These are phyloP conservation scores for Stagonosporopsis rhizophila DNA, from an alignment of 2,329 filamentous ascomycete species.

Conservation along the genomic window DNA sequence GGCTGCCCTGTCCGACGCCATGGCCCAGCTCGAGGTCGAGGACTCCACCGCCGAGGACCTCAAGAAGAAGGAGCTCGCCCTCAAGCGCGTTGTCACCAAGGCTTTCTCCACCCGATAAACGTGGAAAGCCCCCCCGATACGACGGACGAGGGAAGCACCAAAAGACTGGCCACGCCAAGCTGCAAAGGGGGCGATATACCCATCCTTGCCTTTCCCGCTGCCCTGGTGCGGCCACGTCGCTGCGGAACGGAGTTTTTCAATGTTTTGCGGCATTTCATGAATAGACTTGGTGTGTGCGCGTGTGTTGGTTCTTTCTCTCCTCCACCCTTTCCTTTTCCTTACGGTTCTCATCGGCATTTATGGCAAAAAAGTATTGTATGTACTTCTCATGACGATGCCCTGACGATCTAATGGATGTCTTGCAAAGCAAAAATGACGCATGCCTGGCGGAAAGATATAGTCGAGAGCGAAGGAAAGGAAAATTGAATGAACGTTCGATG, in stretches of 20 bases:
- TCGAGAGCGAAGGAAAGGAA: conserved; percentile 22
- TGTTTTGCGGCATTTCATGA: conserved; percentile 43
- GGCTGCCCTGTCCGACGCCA: conserved; percentile 93
- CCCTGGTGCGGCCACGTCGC: conserved; percentile 22
- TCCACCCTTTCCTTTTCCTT: conserved; percentile 28
- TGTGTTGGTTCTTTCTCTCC: conserved; percentile 33
- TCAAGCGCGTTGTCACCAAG: conserved; percentile 99
- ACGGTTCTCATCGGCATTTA: conserved; percentile 34
- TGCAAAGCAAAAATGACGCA: conserved; percentile 25
- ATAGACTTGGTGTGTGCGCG: conserved; percentile 46
- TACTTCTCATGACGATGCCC: conserved; percentile 41
- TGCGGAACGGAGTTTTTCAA: conserved; percentile 34
- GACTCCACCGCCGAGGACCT: conserved; percentile 91
- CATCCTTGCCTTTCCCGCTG: conserved; percentile 29
- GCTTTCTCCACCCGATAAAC: conserved; percentile 87
- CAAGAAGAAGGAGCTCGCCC: conserved; percentile 99
- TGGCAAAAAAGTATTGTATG: conserved; percentile 37
- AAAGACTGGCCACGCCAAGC: conserved; percentile 28
- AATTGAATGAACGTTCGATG: conserved; percentile 25
- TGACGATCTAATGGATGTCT: conserved; percentile 37
- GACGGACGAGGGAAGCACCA: conserved; percentile 19
- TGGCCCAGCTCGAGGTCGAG: conserved; percentile 95
- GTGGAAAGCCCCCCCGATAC: conserved; percentile 13
- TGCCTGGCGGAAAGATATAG: conserved; percentile 27
- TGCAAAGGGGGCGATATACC: conserved; percentile 34